Evolutionary conservation across 495 filamentous ascomycete species (phyloP).

Genomic region (Aspergillus conjunctus): DNA sequence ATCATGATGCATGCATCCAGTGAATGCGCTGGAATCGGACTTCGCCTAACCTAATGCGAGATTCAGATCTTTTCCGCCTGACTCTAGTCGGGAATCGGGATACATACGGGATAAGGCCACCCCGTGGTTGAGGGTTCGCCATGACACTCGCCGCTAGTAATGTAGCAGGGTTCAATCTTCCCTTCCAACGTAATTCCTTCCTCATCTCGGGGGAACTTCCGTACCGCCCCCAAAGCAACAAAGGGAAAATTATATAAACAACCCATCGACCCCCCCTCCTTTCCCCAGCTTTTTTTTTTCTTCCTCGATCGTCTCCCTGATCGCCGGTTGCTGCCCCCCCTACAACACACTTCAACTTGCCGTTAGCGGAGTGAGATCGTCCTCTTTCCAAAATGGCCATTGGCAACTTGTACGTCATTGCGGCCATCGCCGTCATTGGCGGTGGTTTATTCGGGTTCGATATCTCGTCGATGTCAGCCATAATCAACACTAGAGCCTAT

Average conservation of each 20-base stretch:
- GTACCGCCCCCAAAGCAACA: background rate
- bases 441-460: slow-evolving; percentile 84
- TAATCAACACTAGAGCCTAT: slow-evolving; percentile 60
- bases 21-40: background rate
- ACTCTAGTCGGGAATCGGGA: background rate
- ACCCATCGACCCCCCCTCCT: slow-evolving; percentile 5
- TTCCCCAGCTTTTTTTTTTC: slow-evolving; percentile 13
- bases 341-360: background rate
- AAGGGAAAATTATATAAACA: slow-evolving; percentile 5
- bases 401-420: slow-evolving; percentile 73
- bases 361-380: background rate
- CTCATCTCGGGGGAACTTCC: slow-evolving; percentile 7
- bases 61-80: background rate
- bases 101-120: background rate
- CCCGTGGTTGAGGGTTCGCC: background rate
- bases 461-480: slow-evolving; percentile 80
- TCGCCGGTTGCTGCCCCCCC: background rate
- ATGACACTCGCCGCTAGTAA: slow-evolving; percentile 2
- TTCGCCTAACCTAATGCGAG: background rate
- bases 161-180: slow-evolving; percentile 1
- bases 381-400: slow-evolving; percentile 30
- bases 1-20: slow-evolving; percentile 4
- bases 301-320: no score
- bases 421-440: slow-evolving; percentile 74
- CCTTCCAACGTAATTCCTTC: background rate